These are phyloP conservation scores for Verticillium zaregamsianum DNA, from an alignment of 2,329 filamentous ascomycete genomes.

Conservation along the genomic window DNA sequence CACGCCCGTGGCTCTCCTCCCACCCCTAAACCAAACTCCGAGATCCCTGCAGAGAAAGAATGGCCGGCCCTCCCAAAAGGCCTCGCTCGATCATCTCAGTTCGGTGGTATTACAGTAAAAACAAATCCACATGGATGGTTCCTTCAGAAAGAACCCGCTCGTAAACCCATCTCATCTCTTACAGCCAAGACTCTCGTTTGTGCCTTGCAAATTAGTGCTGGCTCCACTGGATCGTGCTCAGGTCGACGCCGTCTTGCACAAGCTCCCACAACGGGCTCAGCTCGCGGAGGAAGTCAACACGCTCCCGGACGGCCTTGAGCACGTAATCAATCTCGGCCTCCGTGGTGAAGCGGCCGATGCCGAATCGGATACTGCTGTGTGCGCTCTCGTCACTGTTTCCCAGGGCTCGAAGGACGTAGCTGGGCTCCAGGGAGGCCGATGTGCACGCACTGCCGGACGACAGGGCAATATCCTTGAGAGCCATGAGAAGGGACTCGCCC, in stretches of 20 bases:
- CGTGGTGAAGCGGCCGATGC: slow-evolving; percentile 95
- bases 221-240: slow-evolving; percentile 97
- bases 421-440: slow-evolving; percentile 92
- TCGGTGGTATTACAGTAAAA: not conserved
- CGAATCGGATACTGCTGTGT: slow-evolving; percentile 96
- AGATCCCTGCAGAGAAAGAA: not conserved
- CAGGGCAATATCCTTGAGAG: slow-evolving; percentile 93
- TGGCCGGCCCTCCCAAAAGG: not conserved
- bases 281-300: slow-evolving; percentile 89
- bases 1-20: not conserved
- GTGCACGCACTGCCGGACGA: slow-evolving; percentile 97
- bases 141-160: not conserved
- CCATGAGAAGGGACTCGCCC: slow-evolving; percentile 96
- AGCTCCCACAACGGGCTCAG: slow-evolving; percentile 95
- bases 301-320: slow-evolving; percentile 84
- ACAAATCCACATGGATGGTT: not conserved
- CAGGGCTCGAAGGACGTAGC: slow-evolving; percentile 89
- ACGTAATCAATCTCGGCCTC: slow-evolving; percentile 97
- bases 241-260: slow-evolving; percentile 92
- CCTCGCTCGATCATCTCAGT: not conserved
- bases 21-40: not conserved
- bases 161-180: not conserved
- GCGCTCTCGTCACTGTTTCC: slow-evolving; percentile 97
- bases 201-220: slow-evolving; percentile 63
- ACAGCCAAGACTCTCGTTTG: not conserved